phyloP scores from a whole-genome alignment of 345 rosid genomes.

The Sisymbrium irio region DNA sequence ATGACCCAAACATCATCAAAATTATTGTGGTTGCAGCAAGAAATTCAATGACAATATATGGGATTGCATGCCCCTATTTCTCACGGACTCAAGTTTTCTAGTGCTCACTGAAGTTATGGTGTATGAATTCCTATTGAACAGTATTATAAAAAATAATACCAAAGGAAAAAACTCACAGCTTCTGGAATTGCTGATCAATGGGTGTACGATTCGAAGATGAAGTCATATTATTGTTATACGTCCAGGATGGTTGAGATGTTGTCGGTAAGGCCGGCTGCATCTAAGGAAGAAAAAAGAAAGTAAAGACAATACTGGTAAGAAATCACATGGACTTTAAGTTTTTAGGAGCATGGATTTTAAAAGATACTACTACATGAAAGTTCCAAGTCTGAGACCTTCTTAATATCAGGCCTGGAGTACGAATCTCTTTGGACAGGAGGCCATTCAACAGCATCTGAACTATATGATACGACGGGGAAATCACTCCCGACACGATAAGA shows the following conservation, averaged over 20 bases:
- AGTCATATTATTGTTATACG: slow-evolving; percentile 42
- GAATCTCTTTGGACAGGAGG: slow-evolving; percentile 37
- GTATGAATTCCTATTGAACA: background rate
- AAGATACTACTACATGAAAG: background rate
- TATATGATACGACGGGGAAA: slow-evolving; percentile 29
- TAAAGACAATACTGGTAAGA: slow-evolving; percentile 17
- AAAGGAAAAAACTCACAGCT: slow-evolving; percentile 56
- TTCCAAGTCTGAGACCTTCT: slow-evolving; percentile 36
- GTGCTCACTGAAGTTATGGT: background rate
- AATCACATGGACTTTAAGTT: background rate
- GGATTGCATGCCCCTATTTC: background rate
- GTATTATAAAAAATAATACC: background rate
- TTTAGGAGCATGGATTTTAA: background rate
- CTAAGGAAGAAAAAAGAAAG: background rate
- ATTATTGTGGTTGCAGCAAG: background rate
- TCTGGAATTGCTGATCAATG: slow-evolving; percentile 75
- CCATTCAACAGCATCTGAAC: slow-evolving; percentile 48
- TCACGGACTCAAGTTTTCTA: slow-evolving; percentile 4
- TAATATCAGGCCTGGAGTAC: slow-evolving; percentile 38
- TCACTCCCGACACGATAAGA: slow-evolving; percentile 38
- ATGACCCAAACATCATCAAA: background rate
- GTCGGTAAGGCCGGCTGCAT: slow-evolving; percentile 50
- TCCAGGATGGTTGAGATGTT: slow-evolving; percentile 56
- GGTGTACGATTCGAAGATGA: slow-evolving; percentile 40
- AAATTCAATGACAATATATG: background rate